Percentiles rank a stretch among this genome's conserved stretches.
These are phyloP conservation scores for Ambrosia trifida DNA, from an alignment of 129 eudicot genomes.

Conservation along the genomic window DNA sequence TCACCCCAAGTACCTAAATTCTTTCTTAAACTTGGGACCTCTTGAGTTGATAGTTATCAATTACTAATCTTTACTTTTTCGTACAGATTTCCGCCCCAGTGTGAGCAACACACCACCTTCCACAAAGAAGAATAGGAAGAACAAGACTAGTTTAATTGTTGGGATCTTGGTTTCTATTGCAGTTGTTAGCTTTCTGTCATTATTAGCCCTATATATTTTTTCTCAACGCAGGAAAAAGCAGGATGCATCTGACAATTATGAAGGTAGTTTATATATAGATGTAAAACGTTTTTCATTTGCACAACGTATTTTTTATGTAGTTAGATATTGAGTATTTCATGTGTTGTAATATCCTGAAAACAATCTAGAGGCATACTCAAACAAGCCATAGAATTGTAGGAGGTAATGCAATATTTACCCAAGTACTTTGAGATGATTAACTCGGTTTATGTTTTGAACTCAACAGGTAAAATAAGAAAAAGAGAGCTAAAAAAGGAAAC, in stretches of 20 bases:
- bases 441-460: too few relatives aligned
- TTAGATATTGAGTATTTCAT: neutral
- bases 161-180: slow-evolving; percentile 58
- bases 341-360: neutral
- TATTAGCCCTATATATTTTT: slow-evolving; percentile 33
- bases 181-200: slow-evolving; percentile 35
- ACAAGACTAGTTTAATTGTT: slow-evolving; percentile 48
- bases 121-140: slow-evolving; percentile 28
- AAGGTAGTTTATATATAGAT: slow-evolving; percentile 40
- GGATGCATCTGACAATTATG: slow-evolving; percentile 37
- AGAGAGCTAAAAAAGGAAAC: neutral
- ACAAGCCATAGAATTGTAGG: too few relatives aligned
- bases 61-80: neutral
- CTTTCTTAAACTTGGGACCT: neutral
- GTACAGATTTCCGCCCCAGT: slow-evolving; percentile 49
- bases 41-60: slow-evolving; percentile 10
- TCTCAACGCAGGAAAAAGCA: slow-evolving; percentile 43
- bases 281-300: neutral
- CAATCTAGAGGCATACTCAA: neutral
- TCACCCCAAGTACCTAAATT: slow-evolving; percentile 38
- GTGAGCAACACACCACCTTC: slow-evolving; percentile 51
- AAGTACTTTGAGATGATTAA: too few relatives aligned
- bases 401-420: too few relatives aligned
- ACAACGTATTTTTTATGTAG: neutral
- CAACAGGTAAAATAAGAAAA: neutral